A percentile compares a stretch with the other conserved stretches of the same genome.
Evolutionary conservation across 805 yeast genomes (phyloP).

Genomic region (Blastobotrys robertii): DNA sequence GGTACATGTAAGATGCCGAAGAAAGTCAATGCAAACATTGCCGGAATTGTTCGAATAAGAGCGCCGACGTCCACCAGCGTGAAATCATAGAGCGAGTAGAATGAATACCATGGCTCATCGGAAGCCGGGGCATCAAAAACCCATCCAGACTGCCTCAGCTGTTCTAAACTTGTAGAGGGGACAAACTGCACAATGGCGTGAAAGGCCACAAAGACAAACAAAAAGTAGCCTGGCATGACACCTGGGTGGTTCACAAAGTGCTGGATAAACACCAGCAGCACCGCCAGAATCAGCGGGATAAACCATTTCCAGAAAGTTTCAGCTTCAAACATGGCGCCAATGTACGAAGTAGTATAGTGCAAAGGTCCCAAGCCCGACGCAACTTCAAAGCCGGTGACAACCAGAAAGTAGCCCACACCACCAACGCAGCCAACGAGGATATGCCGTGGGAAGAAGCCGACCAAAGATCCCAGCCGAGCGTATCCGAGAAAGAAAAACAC

Average conservation of each 20-base stretch:
- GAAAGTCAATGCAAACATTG: conserved; percentile 91
- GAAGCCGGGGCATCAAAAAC: conserved; percentile 58
- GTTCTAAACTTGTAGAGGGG: conserved; percentile 53
- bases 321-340: conserved; percentile 30
- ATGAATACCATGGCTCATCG: conserved; percentile 78
- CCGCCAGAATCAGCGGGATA: conserved; percentile 57
- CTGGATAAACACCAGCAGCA: conserved; percentile 50
- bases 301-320: conserved; percentile 55
- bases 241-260: conserved; percentile 57
- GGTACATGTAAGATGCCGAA: conserved; percentile 96
- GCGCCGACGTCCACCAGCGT: conserved; percentile 64
- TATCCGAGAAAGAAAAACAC: conserved; percentile 72
- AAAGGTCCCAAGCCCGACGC: conserved; percentile 72
- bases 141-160: conserved; percentile 73
- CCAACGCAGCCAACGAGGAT: conserved; percentile 96
- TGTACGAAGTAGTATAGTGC: conserved; percentile 49
- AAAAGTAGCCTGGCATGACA: conserved; percentile 73
- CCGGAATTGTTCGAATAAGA: conserved; percentile 63
- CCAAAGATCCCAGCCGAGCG: conserved; percentile 70
- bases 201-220: conserved; percentile 55
- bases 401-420: conserved; percentile 90
- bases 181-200: conserved; percentile 57
- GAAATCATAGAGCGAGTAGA: conserved; percentile 66
- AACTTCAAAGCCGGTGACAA: conserved; percentile 87
- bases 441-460: conserved; percentile 94